Evolutionary conservation across 441 rosid genomes (phyloP).

Genomic region (Lepidium campestre): DNA sequence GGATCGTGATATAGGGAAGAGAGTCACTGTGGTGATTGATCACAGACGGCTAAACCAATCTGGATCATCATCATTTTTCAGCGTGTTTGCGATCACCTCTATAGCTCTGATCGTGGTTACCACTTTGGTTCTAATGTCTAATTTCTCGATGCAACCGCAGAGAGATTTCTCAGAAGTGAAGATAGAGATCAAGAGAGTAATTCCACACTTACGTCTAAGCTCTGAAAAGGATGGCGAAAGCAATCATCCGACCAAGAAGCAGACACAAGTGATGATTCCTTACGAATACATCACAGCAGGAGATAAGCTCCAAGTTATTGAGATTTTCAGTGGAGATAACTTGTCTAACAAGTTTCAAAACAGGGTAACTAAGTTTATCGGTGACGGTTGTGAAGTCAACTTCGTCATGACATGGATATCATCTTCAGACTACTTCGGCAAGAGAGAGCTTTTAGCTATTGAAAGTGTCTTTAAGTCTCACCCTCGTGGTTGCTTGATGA

Average conservation of each 20-base stretch:
- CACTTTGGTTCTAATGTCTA: slow-evolving; percentile 12
- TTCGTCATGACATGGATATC: slow-evolving; percentile 69
- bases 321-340: slow-evolving; percentile 39
- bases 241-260: not conserved
- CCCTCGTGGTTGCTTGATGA: slow-evolving; percentile 45
- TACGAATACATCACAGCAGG: slow-evolving; percentile 27
- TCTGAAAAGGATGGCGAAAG: slow-evolving; percentile 19
- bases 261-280: slow-evolving; percentile 23
- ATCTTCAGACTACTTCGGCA: slow-evolving; percentile 27
- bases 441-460: slow-evolving; percentile 37
- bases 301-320: slow-evolving; percentile 37
- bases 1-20: slow-evolving; percentile 11
- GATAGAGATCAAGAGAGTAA: slow-evolving; percentile 15
- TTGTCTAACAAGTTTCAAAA: slow-evolving; percentile 40
- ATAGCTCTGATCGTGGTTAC: slow-evolving; percentile 9
- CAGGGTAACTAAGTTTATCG: slow-evolving; percentile 40
- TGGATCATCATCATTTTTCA: slow-evolving; percentile 17
- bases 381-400: slow-evolving; percentile 32
- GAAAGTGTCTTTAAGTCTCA: slow-evolving; percentile 50
- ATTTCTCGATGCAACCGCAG: slow-evolving; percentile 14
- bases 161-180: slow-evolving; percentile 19
- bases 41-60: slow-evolving; percentile 17
- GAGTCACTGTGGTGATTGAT: not conserved
- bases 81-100: not conserved
- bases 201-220: slow-evolving; percentile 19